These are phyloP conservation scores for Hirsutella thompsonii DNA, from an alignment of 2,329 filamentous ascomycete species.

Conservation along the genomic window DNA sequence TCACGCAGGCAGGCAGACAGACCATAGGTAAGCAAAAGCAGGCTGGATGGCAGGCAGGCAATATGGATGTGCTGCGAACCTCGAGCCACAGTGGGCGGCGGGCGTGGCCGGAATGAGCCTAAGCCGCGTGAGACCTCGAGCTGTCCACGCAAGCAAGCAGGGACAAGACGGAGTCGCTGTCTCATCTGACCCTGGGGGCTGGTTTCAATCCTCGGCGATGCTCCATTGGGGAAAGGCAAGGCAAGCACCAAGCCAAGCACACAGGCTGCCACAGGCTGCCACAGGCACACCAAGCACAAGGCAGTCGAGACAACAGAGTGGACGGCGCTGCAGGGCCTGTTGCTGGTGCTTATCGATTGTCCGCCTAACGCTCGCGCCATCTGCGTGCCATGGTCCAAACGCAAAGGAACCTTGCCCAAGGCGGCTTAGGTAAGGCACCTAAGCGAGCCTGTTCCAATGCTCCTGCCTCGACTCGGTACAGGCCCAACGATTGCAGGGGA, in stretches of 20 bases:
- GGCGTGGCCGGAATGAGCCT: neutral
- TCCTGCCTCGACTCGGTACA: too few relatives aligned
- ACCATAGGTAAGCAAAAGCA: too few relatives aligned
- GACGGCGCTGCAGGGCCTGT: too few relatives aligned
- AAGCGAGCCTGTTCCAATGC: neutral
- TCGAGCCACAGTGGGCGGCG: too few relatives aligned
- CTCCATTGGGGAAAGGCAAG: neutral
- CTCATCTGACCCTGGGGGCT: slow-evolving; percentile 1
- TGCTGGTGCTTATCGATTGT: neutral
- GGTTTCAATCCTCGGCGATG: neutral
- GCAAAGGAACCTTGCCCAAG: neutral
- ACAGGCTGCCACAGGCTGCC: neutral
- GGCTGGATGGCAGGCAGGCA: too few relatives aligned
- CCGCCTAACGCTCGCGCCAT: neutral
- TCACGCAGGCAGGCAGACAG: too few relatives aligned
- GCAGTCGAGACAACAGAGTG: neutral
- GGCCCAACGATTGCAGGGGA: neutral
- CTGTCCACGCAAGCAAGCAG: neutral
- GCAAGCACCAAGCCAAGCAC: too few relatives aligned
- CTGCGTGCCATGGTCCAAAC: neutral
- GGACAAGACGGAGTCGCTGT: neutral
- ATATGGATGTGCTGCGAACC: too few relatives aligned
- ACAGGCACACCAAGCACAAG: neutral
- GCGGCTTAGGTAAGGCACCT: neutral
- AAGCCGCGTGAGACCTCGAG: neutral